Conservation (phyloP, 1,284 basidiomycete species). For the Naganishia cerealis region DNA sequence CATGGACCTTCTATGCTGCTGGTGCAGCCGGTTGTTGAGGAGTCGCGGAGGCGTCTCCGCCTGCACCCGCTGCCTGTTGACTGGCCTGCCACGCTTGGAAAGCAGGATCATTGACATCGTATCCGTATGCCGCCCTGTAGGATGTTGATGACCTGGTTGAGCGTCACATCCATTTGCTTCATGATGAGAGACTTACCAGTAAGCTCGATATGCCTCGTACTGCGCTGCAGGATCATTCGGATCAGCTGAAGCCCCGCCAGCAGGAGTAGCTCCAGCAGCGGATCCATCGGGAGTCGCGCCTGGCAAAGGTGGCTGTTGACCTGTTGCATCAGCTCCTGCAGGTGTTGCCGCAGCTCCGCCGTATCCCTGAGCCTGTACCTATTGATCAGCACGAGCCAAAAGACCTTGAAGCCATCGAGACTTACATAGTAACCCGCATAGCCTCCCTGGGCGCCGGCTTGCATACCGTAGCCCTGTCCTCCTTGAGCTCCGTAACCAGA, state of each 20-base stretch:
- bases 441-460: slow-evolving; percentile 37
- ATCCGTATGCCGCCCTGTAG: slow-evolving; percentile 79
- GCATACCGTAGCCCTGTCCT: slow-evolving; percentile 63
- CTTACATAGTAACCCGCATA: slow-evolving; percentile 43
- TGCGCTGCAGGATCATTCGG: slow-evolving; percentile 48
- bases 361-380: slow-evolving; percentile 41
- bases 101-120: slow-evolving; percentile 69
- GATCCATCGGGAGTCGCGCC: slow-evolving; percentile 32
- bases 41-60: slow-evolving; percentile 28
- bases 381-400: slow-evolving; percentile 54
- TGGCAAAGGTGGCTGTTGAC: slow-evolving; percentile 46
- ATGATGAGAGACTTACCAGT: slow-evolving; percentile 45
- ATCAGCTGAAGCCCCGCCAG: slow-evolving; percentile 45
- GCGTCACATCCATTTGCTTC: not conserved
- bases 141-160: slow-evolving; percentile 45
- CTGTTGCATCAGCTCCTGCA: slow-evolving; percentile 49
- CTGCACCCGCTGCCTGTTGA: slow-evolving; percentile 37
- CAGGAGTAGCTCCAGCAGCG: slow-evolving; percentile 49
- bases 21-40: slow-evolving; percentile 38
- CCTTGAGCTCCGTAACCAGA: slow-evolving; percentile 58
- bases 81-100: slow-evolving; percentile 54
- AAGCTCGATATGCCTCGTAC: slow-evolving; percentile 54
- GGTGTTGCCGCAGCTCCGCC: slow-evolving; percentile 56
- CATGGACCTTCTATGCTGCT: slow-evolving; percentile 6
- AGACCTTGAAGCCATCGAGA: slow-evolving; percentile 40